Evolutionary conservation across 441 rosid genomes (phyloP), one percentile per base, ranked within the genome.

Genomic region (Hura crepitans): DNA sequence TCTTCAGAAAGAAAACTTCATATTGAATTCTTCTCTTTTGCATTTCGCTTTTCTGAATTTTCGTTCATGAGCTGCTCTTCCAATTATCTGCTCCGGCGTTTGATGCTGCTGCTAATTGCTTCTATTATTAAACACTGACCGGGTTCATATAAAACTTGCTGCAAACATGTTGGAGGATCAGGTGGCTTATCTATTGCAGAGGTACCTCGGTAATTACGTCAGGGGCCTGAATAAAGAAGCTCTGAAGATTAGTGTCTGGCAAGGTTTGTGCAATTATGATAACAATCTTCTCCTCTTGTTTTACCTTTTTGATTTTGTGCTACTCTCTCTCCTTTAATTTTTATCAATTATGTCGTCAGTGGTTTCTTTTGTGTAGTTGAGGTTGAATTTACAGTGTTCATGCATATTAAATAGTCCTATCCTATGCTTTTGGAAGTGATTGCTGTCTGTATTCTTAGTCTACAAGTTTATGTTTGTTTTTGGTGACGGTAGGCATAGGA

Each of bases 221-320:
- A 79, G 78, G 62, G 99, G 96, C 12, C 89, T 95, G 79, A 92
- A 74, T 70, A 95, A 89, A 77, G 97, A 95, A 78, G 97, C 97
- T 71, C 96, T 95, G 73, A 88, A 92, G 77, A 95, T 95, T 82
- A 88, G 99, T 80, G 99, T 90, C 60, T 95, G 99, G 98, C 78
- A 75, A 85, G 99, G 99, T 85, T 62, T 62, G 80, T 62, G 37
- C 25, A 6, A n/a, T 53, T 72, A 42, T 62, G 18, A 47, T 67
- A 43, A 23, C n/a, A n/a, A n/a, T 51, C 11, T 31, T 42, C 39
- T 39, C 25, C 62, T 20, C 22, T 22, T 62, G 0, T 3, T 39
- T 27, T 25, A 20, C 49, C 22, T 47, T 8, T 37, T 67, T 37
- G n/a, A 14, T 17, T 56, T 5, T 30, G n/a, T 13, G 33, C 13